phyloP scores from a whole-genome alignment of 345 rosid genomes.

The Dipteronia sinensis region DNA sequence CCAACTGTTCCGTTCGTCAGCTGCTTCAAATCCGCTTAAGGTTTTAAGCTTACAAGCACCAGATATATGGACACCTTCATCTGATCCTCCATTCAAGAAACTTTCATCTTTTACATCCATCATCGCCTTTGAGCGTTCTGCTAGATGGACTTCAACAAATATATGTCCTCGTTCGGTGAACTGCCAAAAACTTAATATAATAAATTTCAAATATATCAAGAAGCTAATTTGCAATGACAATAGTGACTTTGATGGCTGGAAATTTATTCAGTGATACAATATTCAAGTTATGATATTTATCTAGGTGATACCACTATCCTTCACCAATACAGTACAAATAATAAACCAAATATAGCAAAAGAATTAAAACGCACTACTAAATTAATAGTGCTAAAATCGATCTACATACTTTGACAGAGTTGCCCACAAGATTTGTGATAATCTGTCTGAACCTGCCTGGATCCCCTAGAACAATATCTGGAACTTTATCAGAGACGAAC shows the following conservation, averaged over 20 bases:
- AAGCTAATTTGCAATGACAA: background rate
- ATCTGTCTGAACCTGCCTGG: constrained; percentile 98
- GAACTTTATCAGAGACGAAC: constrained; percentile 87
- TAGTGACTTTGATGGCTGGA: background rate
- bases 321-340: background rate
- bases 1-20: constrained; percentile 87
- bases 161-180: constrained; percentile 95
- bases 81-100: constrained; percentile 52
- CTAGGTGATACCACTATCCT: background rate
- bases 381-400: constrained; percentile 2
- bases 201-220: constrained; percentile 12
- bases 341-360: background rate
- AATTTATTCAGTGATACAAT: background rate
- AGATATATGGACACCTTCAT: constrained; percentile 34
- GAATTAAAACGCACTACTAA: background rate
- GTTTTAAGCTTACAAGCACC: constrained; percentile 54
- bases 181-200: constrained; percentile 40
- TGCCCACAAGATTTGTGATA: constrained; percentile 92
- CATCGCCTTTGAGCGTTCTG: constrained; percentile 51
- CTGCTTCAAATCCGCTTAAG: constrained; percentile 88
- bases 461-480: constrained; percentile 82
- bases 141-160: constrained; percentile 85
- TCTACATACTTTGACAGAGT: constrained; percentile 85
- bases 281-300: background rate
- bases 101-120: constrained; percentile 39